phyloP scores from a whole-genome alignment of 31 red algal species.

The Bonnemaisonia californica region DNA sequence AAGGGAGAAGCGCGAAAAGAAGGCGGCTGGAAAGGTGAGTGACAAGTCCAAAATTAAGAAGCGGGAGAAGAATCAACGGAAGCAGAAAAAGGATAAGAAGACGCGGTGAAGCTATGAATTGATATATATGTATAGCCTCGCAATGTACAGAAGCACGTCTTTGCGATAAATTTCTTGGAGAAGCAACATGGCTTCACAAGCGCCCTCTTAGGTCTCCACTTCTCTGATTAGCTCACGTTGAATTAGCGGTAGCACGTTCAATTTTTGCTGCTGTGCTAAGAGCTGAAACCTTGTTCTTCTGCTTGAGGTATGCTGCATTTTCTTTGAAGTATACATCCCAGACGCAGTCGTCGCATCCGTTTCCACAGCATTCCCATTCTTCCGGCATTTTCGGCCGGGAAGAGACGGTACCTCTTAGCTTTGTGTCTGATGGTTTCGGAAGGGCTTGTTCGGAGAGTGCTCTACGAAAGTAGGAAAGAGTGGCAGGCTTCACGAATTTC shows the following conservation, averaged over 20 bases:
- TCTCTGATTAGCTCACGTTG: too few species aligned
- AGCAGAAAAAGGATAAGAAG: slow-evolving; percentile 32
- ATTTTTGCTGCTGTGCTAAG: not conserved
- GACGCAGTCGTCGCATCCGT: slow-evolving; percentile 83
- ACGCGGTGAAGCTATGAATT: slow-evolving; percentile 21
- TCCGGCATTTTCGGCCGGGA: slow-evolving; percentile 68
- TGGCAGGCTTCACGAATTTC: not conserved
- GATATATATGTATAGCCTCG: slow-evolving; percentile 22
- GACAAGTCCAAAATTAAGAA: not conserved
- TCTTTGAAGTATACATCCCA: slow-evolving; percentile 78
- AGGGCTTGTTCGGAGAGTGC: not conserved
- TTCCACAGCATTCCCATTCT: slow-evolving; percentile 83
- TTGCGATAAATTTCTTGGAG: not conserved
- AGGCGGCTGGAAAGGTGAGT: not conserved
- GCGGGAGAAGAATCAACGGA: slow-evolving; percentile 4
- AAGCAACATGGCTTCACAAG: too few species aligned
- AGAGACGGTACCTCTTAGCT: not conserved
- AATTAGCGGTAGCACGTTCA: too few species aligned
- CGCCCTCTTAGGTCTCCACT: too few species aligned
- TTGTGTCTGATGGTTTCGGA: not conserved
- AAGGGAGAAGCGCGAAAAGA: not conserved
- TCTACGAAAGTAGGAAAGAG: not conserved
- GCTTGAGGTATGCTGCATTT: slow-evolving; percentile 48
- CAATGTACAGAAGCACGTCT: slow-evolving; percentile 15
- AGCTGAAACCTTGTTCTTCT: slow-evolving; percentile 14